phyloP scores from a whole-genome alignment of 768 basidiomycete species.

The Lentinula lateritia region DNA sequence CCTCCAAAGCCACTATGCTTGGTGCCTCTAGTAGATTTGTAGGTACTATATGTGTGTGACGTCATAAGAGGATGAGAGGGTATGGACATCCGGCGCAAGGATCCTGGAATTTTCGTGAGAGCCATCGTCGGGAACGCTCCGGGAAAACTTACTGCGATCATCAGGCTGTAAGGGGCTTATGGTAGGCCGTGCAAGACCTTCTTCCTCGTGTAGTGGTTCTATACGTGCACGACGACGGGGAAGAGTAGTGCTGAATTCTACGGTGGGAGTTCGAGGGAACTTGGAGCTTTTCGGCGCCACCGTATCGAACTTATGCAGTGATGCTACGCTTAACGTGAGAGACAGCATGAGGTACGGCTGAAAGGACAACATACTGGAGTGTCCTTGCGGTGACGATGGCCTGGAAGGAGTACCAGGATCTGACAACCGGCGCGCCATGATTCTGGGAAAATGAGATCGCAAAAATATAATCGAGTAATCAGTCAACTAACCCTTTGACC shows the following conservation, averaged over 20 bases:
- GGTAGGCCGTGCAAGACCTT: neutral
- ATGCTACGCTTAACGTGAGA: slow-evolving; percentile 14
- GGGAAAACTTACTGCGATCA: slow-evolving; percentile 12
- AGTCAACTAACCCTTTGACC: neutral
- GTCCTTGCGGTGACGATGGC: slow-evolving; percentile 22
- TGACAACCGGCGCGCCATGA: slow-evolving; percentile 27
- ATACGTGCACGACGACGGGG: slow-evolving; percentile 22
- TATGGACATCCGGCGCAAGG: slow-evolving; percentile 13
- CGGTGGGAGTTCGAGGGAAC: slow-evolving; percentile 38
- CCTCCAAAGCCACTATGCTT: slow-evolving; percentile 60
- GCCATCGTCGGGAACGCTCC: neutral
- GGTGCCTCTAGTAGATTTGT: slow-evolving; percentile 14
- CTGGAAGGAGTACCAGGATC: slow-evolving; percentile 31
- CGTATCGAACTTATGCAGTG: slow-evolving; percentile 33
- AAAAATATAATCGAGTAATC: neutral
- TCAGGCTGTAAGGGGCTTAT: slow-evolving; percentile 6
- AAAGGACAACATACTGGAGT: slow-evolving; percentile 21
- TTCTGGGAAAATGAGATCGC: neutral
- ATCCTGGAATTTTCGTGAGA: slow-evolving; percentile 12
- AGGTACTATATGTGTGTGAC: slow-evolving; percentile 14
- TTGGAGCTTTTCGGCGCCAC: slow-evolving; percentile 11
- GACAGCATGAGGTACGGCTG: neutral
- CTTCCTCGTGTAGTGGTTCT: slow-evolving; percentile 7
- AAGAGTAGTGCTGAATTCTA: slow-evolving; percentile 42
- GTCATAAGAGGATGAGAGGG: slow-evolving; percentile 16